phyloP scores from a whole-genome alignment of 345 rosid genomes.

The Eucalyptus sp. region DNA sequence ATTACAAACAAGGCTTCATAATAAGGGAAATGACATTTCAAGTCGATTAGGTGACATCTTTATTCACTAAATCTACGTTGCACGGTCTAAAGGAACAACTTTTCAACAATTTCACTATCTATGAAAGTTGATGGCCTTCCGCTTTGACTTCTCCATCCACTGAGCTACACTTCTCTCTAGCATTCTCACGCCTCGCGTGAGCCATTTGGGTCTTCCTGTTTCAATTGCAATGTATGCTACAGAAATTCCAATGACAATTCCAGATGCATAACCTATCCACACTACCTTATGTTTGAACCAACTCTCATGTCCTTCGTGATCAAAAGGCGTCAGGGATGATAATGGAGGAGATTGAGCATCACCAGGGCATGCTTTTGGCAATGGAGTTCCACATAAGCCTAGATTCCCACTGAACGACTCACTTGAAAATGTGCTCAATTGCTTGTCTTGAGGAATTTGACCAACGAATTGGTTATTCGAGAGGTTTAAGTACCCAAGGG shows the following conservation, averaged over 20 bases:
- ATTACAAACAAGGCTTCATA: too few relatives aligned
- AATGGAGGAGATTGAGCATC: not conserved
- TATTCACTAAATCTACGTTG: too few relatives aligned
- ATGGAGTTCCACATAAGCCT: not conserved
- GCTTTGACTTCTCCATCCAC: not conserved
- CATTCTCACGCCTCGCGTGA: rapidly evolving
- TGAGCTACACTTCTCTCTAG: not conserved
- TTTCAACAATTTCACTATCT: not conserved
- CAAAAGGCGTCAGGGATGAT: rapidly evolving
- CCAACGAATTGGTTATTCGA: too few relatives aligned
- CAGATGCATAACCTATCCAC: not conserved
- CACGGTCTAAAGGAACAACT: not conserved
- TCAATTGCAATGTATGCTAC: not conserved
- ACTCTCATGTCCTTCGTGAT: not conserved
- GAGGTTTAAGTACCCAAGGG: too few relatives aligned
- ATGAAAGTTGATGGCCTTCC: not conserved
- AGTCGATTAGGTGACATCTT: too few relatives aligned
- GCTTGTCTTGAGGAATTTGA: too few relatives aligned
- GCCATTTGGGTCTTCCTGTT: not conserved
- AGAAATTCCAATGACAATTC: not conserved
- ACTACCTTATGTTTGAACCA: not conserved
- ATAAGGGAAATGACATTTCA: too few relatives aligned
- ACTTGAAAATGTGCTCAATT: too few relatives aligned
- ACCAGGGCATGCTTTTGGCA: rapidly evolving
- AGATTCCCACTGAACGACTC: not conserved